Conservation (phyloP, 2,329 filamentous ascomycete genomes). For the Claviceps arundinis region DNA sequence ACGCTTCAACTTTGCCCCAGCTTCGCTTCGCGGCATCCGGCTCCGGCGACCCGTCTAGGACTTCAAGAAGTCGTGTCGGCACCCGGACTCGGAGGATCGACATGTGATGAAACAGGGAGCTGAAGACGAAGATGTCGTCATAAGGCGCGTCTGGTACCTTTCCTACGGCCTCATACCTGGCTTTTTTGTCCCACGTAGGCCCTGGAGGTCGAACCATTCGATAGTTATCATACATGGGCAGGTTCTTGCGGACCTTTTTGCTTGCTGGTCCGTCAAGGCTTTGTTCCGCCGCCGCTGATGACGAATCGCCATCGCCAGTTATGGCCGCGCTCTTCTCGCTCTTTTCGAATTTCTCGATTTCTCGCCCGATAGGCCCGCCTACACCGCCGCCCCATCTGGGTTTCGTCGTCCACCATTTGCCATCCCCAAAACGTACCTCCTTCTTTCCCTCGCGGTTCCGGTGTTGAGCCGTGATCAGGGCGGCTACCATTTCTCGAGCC, state of each 20-base stretch:
- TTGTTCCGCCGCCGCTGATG: conserved; percentile 13
- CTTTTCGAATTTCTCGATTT: conserved; percentile 27
- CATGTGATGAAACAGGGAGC: conserved; percentile 48
- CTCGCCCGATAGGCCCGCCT: conserved; percentile 49
- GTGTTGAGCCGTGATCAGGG: conserved; percentile 50
- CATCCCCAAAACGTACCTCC: conserved; percentile 44
- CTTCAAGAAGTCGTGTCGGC: conserved; percentile 36
- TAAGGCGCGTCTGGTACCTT: conserved; percentile 31
- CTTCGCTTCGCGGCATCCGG: conserved; percentile 22
- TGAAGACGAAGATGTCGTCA: conserved; percentile 50
- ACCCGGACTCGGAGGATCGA: conserved; percentile 46
- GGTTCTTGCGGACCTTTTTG: conserved; percentile 40
- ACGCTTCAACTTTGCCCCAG: conserved; percentile 41
- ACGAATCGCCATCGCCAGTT: conserved; percentile 32
- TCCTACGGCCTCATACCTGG: conserved; percentile 44
- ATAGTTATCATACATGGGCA: conserved; percentile 50
- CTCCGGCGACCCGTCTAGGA: conserved; percentile 33
- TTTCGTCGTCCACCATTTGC: conserved; percentile 47
- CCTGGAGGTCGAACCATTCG: conserved; percentile 46
- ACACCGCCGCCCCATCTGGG: conserved; percentile 50
- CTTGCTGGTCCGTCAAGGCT: conserved; percentile 12
- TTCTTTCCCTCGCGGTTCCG: conserved; percentile 42
- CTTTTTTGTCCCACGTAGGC: conserved; percentile 47
- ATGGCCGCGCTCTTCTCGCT: conserved; percentile 24
- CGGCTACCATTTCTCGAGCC: conserved; percentile 45